Evolutionary conservation across 2,329 filamentous ascomycete genomes (phyloP).

Genomic region (Pseudogymnoascus verrucosus): DNA sequence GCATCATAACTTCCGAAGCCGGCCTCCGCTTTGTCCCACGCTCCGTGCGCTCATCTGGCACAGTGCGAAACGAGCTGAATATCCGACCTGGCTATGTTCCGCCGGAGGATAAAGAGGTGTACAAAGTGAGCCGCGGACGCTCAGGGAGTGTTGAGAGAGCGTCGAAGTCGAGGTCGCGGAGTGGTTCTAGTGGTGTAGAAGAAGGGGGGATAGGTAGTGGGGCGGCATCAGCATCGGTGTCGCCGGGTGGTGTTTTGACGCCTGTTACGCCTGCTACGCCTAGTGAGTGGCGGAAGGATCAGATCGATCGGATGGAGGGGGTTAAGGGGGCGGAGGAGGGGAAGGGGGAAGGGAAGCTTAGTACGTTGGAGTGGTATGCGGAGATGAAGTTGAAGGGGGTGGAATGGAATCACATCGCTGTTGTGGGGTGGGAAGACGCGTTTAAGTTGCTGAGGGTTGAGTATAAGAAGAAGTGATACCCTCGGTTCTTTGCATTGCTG

Average conservation of each 20-base stretch:
- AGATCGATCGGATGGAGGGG: not conserved
- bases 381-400: constrained; percentile 40
- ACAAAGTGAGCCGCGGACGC: constrained; percentile 60
- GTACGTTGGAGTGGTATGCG: constrained; percentile 45
- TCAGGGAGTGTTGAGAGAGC: not conserved
- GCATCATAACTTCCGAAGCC: constrained; percentile 62
- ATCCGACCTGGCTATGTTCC: constrained; percentile 85
- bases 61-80: constrained; percentile 77
- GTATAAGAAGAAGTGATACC: constrained; percentile 4
- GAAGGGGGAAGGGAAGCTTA: not conserved
- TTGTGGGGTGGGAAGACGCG: constrained; percentile 35
- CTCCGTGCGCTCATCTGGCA: constrained; percentile 74
- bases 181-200: not conserved
- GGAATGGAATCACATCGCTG: constrained; percentile 41
- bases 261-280: not conserved
- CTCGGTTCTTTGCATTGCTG: not conserved
- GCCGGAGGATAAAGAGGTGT: constrained; percentile 85
- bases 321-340: not conserved
- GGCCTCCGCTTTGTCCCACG: constrained; percentile 80
- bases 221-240: not conserved
- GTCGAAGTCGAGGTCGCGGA: not conserved
- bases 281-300: not conserved
- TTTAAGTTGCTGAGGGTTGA: constrained; percentile 7
- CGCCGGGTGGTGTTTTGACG: not conserved
- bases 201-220: not conserved